Conservation (phyloP, 345 rosid species). For the Cardamine chenopodiifolia region DNA sequence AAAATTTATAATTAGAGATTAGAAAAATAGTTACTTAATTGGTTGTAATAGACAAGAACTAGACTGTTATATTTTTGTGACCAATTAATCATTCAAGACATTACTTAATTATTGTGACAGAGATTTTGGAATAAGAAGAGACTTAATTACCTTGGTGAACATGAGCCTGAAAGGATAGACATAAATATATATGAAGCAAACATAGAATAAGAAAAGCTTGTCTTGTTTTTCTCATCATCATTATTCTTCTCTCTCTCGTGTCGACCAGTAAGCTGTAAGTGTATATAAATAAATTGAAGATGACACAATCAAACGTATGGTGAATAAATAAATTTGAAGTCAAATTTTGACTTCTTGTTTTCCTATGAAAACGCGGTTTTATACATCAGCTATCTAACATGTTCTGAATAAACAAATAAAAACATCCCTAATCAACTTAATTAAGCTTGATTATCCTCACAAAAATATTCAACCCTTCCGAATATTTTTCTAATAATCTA, state of each 20-base stretch:
- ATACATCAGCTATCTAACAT: neutral
- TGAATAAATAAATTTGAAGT: neutral
- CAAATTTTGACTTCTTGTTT: constrained; percentile 6
- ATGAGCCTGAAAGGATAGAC: constrained; percentile 4
- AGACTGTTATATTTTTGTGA: neutral
- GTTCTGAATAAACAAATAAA: neutral
- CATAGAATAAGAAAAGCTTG: constrained; percentile 24
- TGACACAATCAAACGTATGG: too few species aligned
- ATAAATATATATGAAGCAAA: constrained; percentile 24
- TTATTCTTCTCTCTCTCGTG: neutral
- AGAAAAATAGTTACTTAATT: neutral
- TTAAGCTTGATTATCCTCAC: too few species aligned
- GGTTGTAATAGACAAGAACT: neutral
- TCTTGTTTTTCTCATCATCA: constrained; percentile 13
- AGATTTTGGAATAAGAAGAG: neutral
- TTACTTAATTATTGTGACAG: neutral
- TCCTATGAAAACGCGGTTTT: neutral
- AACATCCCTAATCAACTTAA: neutral
- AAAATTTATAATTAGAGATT: too few species aligned
- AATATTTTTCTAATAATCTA: too few species aligned
- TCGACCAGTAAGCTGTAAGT: neutral
- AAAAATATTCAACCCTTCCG: too few species aligned
- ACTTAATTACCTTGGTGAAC: constrained; percentile 24
- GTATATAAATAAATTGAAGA: constrained; percentile 8
- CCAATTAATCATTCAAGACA: neutral